Evolutionary conservation across 2,329 filamentous ascomycete species (phyloP), one percentile per base, ranked within the genome.

Genomic region (Lasiodiplodia sp.): DNA sequence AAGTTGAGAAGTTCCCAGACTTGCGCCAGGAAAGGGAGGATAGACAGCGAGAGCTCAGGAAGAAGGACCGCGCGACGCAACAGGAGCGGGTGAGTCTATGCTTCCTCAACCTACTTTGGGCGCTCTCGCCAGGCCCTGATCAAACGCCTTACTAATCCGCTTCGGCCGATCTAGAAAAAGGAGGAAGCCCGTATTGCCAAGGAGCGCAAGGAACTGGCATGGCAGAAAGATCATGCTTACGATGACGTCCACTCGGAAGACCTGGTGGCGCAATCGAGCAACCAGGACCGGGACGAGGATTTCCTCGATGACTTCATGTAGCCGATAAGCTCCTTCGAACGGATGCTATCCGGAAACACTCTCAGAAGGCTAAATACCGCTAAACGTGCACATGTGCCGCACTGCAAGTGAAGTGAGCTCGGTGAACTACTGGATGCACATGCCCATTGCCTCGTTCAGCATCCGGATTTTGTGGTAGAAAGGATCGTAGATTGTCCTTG

Each of bases 141-240:
- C 12, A 21, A 40, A 52, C 64, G 16, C 47, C 6, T 34, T 52
- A 8, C 63, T 63, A 47, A 63, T 18, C 4, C 31, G 5, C 38
- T 49, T 47, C 38, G 12, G 31, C 18, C 4, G 18, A 14, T 53
- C 51, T 66, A 92, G 91, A 91, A 88, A 81, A 94, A 94, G 78
- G 91, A 94, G 78, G 92, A 96, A 75, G 88, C 88, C 0, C 84
- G 84, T 47, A 78, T 94, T 57, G 87, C 90, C 62, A 91, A 93
- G 79, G 93, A 97, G 83, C 87, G 93, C 72, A 92, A 93, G 80
- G 91, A 96, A 80, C 88, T 95, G 82, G 96, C 96, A 80, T 97
- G 90, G 86, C 93, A 97, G 81, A 96, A 96, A 82, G 94, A 97
- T n/a, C 95, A 99, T 81, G 95, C 94, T 2, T 99, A 99, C 79